phyloP scores from a whole-genome alignment of 176 grass and related monocot genomes.

The Triticum turgidum region DNA sequence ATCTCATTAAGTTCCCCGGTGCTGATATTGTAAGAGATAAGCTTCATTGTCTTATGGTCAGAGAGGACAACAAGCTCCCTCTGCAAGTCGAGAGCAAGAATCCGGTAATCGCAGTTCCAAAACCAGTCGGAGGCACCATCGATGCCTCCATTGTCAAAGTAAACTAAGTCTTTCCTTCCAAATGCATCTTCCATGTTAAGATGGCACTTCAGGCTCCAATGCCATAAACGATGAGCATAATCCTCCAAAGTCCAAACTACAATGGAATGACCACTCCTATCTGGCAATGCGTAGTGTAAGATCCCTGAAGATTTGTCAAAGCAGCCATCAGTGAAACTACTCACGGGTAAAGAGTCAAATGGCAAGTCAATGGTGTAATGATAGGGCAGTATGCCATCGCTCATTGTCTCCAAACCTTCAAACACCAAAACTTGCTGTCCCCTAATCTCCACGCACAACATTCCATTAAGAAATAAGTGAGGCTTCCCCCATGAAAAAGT shows the following conservation, averaged over 20 bases:
- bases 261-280: background rate
- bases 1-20: conserved; percentile 29
- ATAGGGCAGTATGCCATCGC: background rate
- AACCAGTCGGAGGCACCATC: background rate
- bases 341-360: background rate
- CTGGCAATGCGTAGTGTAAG: conserved; percentile 24
- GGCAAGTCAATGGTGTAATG: conserved; percentile 8
- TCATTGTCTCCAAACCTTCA: background rate
- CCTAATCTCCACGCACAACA: background rate
- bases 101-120: conserved; percentile 30
- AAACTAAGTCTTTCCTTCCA: conserved; percentile 16
- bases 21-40: conserved; percentile 30
- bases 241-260: conserved; percentile 20
- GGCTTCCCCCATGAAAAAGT: background rate
- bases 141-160: background rate
- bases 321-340: background rate
- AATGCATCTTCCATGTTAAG: conserved; percentile 29
- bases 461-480: background rate
- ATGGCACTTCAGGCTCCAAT: conserved; percentile 15
- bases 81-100: conserved; percentile 17
- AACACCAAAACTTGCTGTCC: conserved; percentile 12
- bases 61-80: background rate
- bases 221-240: background rate
- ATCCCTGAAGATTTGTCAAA: conserved; percentile 25
- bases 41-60: background rate